Base-by-base conservation (phyloP, 1,284 basidiomycete species). In the Psilocybe mexicana region DNA sequence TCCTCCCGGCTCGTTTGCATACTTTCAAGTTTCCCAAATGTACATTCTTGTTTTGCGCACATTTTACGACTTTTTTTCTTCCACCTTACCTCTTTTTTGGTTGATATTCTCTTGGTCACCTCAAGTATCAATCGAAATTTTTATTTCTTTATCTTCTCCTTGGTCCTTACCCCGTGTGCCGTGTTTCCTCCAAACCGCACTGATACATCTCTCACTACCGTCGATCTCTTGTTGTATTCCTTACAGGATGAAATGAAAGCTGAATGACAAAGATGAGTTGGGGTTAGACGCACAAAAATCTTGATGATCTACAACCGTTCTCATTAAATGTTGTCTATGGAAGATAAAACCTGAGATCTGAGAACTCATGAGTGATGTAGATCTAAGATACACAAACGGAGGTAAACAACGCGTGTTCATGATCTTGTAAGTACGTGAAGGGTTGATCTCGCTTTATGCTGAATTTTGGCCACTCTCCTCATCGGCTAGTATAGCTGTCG, bases 181-280 rank as follows among this genome's bases (percentile, higher is more conserved):
- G 55, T 54, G 59, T 54, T 48, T 42, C 46, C 49, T 8, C 30
- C 43, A 46, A 43, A 51, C 52, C 53, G 52, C 55, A 43, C 43
- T 43, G 51, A 56, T 57, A 54, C 59, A 60, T 57, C 59, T 60
- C 55, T 25, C 51, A 48, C 48, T 58, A 61, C 57, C 60, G 8
- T 61, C 56, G 53, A 61, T 58, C 49, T 58, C 56, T 61, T 61
- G 60, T 61, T 61, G 53, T 61, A 61, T 58, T 59, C 57, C 57
- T 49, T 52, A 50, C 55, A 61, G 57, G 56, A 58, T 57, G 56
- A 61, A 61, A 58, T 61, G 56, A 61, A 61, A 55, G 55, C 51
- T 52, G 50, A 61, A 54, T 51, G 48, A 61, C 57, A 50, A 52
- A 25, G 40, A 30, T 18, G 18, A 18, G 23, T 47, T 48, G 23